phyloP scores from a whole-genome alignment of 257 asterid genomes.

The Ligustrum vulgare region DNA sequence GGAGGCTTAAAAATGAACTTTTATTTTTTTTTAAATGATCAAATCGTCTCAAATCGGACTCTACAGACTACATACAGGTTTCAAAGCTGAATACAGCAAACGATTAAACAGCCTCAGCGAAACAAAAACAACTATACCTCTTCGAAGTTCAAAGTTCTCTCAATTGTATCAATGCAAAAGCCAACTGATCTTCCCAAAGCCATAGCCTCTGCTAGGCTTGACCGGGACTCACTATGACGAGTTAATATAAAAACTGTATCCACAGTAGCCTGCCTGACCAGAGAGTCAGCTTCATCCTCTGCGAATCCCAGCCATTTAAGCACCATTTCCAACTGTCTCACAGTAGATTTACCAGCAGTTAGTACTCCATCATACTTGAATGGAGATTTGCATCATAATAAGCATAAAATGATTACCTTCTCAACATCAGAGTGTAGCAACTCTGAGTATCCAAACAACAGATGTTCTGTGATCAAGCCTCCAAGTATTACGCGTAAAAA shows the following conservation, averaged over 20 bases:
- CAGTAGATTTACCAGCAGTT: constrained; percentile 7
- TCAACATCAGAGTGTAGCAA: constrained; percentile 65
- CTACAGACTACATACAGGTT: too few species aligned
- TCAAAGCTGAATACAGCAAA: too few species aligned
- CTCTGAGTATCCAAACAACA: constrained; percentile 63
- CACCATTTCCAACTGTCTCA: constrained; percentile 50
- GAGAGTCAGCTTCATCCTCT: constrained; percentile 35
- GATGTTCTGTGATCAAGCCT: constrained; percentile 68
- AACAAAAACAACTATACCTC: too few species aligned
- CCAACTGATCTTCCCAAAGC: constrained; percentile 60
- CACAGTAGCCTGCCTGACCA: constrained; percentile 44
- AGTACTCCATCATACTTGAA: background rate
- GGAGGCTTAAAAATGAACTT: too few species aligned
- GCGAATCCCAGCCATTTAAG: constrained; percentile 41
- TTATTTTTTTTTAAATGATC: too few species aligned
- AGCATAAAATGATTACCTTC: constrained; percentile 43
- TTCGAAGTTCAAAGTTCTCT: constrained; percentile 25
- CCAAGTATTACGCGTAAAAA: constrained; percentile 58
- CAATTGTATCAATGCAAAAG: constrained; percentile 56
- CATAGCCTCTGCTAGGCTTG: constrained; percentile 61
- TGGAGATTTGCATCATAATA: too few species aligned
- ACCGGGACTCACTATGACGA: constrained; percentile 40
- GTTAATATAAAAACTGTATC: constrained; percentile 41
- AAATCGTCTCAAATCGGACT: too few species aligned
- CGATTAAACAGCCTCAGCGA: too few species aligned